phyloP scores from a whole-genome alignment of 2,329 filamentous ascomycete genomes.

The Exophiala aquamarina region DNA sequence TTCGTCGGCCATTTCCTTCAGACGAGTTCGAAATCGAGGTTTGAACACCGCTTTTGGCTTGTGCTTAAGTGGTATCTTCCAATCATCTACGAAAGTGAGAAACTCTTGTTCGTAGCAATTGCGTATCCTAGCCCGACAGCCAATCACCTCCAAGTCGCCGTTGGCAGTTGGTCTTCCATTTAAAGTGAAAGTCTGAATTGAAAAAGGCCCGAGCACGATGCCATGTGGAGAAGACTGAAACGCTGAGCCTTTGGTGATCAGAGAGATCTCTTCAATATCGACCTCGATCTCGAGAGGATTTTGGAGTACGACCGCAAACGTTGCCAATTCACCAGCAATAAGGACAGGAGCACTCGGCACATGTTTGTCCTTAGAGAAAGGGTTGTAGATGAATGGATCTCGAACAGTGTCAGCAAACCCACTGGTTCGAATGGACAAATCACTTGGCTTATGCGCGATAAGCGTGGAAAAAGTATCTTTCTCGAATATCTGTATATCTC shows the following conservation, averaged over 20 bases:
- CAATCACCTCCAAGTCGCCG: conserved; percentile 71
- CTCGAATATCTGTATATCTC: conserved; percentile 70
- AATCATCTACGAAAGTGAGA: conserved; percentile 75
- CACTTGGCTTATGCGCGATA: conserved; percentile 60
- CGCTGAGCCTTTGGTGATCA: conserved; percentile 71
- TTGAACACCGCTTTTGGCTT: conserved; percentile 75
- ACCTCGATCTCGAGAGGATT: conserved; percentile 94
- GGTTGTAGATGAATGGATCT: conserved; percentile 94
- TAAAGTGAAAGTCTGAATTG: conserved; percentile 75
- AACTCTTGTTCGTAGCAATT: conserved; percentile 82
- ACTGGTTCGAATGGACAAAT: conserved; percentile 40
- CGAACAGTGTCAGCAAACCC: conserved; percentile 41
- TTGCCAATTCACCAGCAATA: conserved; percentile 74
- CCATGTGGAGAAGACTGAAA: conserved; percentile 67
- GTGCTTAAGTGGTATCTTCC: conserved; percentile 66
- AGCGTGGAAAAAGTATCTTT: conserved; percentile 60
- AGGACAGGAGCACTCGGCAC: conserved; percentile 64
- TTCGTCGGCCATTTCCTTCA: conserved; percentile 39
- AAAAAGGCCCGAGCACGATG: conserved; percentile 74
- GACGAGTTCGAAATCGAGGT: not conserved
- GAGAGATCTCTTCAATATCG: conserved; percentile 76
- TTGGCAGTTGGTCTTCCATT: conserved; percentile 65
- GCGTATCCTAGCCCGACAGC: conserved; percentile 75
- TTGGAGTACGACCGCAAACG: conserved; percentile 80
- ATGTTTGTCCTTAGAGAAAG: conserved; percentile 72